Conservation (phyloP, 2,329 filamentous ascomycete species). For the Dactylellina cionopaga region DNA sequence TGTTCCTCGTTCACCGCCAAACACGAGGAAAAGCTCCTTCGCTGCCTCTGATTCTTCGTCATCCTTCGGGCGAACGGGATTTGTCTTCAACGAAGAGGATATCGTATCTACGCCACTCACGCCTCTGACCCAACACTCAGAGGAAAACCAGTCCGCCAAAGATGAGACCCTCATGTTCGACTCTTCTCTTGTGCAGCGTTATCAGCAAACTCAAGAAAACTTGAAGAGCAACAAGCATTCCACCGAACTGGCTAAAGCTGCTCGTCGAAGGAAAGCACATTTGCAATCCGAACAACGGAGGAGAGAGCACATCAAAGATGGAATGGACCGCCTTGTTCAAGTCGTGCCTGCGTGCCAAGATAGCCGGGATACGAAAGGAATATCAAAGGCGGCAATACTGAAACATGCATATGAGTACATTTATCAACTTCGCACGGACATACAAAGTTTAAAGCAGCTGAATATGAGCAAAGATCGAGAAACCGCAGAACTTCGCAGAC, state of each 20-base stretch:
- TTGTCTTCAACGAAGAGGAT: conserved; percentile 40
- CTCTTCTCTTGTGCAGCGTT: conserved; percentile 31
- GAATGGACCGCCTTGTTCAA: conserved; percentile 57
- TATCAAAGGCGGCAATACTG: conserved; percentile 56
- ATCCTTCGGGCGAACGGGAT: conserved; percentile 35
- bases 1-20: conserved; percentile 37
- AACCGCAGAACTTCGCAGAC: conserved; percentile 47
- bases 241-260: conserved; percentile 40
- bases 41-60: conserved; percentile 47
- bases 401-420: conserved; percentile 57
- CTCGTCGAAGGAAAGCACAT: conserved; percentile 56
- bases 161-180: conserved; percentile 38
- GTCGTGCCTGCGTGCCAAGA: conserved; percentile 56
- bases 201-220: conserved; percentile 38
- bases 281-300: conserved; percentile 57
- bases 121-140: conserved; percentile 46
- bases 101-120: conserved; percentile 40
- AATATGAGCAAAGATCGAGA: conserved; percentile 43
- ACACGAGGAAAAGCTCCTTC: conserved; percentile 50
- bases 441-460: conserved; percentile 38
- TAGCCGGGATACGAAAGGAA: conserved; percentile 54
- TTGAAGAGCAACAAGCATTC: conserved; percentile 33
- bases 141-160: conserved; percentile 31
- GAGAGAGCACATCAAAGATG: conserved; percentile 57
- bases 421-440: conserved; percentile 52